Evolutionary conservation across 2,329 filamentous ascomycete genomes (phyloP).

Genomic region (Hortaea werneckii): DNA sequence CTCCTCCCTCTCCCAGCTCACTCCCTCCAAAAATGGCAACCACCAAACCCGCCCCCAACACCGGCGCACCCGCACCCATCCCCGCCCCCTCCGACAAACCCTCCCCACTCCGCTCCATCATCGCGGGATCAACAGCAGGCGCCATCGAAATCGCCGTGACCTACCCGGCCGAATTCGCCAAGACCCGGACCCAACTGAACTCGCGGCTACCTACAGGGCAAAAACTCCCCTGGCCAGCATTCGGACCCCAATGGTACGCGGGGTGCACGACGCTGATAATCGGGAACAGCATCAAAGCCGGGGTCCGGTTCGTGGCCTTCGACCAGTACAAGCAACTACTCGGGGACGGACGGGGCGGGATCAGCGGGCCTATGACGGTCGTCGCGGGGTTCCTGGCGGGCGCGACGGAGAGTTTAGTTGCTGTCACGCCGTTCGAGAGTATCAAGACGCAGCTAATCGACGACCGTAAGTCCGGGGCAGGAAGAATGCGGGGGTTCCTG

Average conservation of each 20-base stretch:
- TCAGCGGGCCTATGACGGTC: constrained; percentile 82
- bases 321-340: constrained; percentile 85
- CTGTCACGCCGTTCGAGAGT: constrained; percentile 92
- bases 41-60: constrained; percentile 13
- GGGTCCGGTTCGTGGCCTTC: constrained; percentile 91
- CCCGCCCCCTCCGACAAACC: constrained; percentile 41
- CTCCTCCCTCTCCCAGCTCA: too few relatives aligned
- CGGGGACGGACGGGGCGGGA: constrained; percentile 72
- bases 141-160: constrained; percentile 93
- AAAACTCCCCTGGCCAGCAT: constrained; percentile 91
- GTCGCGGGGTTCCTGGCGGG: constrained; percentile 90
- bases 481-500: constrained; percentile 85
- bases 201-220: constrained; percentile 66
- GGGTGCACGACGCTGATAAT: constrained; percentile 95
- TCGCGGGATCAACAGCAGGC: constrained; percentile 87
- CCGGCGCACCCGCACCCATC: constrained; percentile 7
- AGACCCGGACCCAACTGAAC: constrained; percentile 91
- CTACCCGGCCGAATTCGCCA: constrained; percentile 93
- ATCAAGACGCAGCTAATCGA: constrained; percentile 99
- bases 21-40: constrained; percentile 5
- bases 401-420: constrained; percentile 83
- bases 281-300: constrained; percentile 92
- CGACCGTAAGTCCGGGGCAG: constrained; percentile 76
- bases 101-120: constrained; percentile 75
- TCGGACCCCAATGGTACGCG: constrained; percentile 91